A percentile compares a stretch with the other conserved stretches of the same genome.
Evolutionary conservation across 1,284 basidiomycete species (phyloP).

Genomic region (Ganoderma lucidum): DNA sequence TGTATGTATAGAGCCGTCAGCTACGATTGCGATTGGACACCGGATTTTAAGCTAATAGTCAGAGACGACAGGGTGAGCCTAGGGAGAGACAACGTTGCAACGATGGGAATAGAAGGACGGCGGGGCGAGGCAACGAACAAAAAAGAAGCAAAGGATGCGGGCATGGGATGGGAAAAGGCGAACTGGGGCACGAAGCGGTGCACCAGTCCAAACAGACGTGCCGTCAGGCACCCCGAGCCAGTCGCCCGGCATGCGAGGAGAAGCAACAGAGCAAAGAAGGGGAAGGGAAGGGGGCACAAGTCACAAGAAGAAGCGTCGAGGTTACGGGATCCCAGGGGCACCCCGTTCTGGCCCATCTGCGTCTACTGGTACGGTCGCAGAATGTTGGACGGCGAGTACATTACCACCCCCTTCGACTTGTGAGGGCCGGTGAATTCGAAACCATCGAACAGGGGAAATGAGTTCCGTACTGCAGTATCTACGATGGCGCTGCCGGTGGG

Average conservation of each 20-base stretch:
- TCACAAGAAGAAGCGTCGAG: not conserved
- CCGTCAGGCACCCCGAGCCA: not conserved
- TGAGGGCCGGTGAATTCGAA: not conserved
- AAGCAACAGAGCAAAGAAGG: not conserved
- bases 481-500: not conserved
- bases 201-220: not conserved
- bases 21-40: not conserved
- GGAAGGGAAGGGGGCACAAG: not conserved
- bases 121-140: conserved; percentile 1
- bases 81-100: not conserved
- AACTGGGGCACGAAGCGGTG: not conserved
- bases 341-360: not conserved
- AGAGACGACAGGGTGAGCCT: not conserved
- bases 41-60: not conserved
- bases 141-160: conserved; percentile 2
- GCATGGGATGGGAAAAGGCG: not conserved
- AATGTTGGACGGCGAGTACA: not conserved
- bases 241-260: not conserved
- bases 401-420: not conserved
- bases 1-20: not conserved
- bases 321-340: not conserved
- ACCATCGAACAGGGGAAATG: not conserved
- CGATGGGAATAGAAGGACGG: not conserved
- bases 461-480: not conserved
- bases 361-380: not conserved